phyloP scores from a whole-genome alignment of 2,329 filamentous ascomycete species.

The Coniochaeta prunicola region DNA sequence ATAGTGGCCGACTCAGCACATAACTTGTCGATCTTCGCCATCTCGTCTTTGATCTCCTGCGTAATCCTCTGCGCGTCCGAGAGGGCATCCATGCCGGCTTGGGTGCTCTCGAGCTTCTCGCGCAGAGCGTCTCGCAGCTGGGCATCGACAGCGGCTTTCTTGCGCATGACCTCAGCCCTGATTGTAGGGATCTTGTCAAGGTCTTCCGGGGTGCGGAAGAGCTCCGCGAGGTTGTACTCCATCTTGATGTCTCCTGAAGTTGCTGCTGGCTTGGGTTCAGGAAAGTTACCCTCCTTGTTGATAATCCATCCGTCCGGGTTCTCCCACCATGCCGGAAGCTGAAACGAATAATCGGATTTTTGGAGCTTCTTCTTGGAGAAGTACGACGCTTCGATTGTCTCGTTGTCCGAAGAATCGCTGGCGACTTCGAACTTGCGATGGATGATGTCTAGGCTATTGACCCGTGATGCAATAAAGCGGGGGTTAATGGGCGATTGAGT shows the following conservation, averaged over 20 bases:
- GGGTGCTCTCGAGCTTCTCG: constrained; percentile 90
- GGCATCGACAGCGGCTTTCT: constrained; percentile 85
- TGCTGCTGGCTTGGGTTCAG: constrained; percentile 11
- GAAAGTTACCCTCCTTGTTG: not conserved
- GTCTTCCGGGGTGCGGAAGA: constrained; percentile 92
- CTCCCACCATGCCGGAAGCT: not conserved
- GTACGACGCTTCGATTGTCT: not conserved
- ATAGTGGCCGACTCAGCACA: constrained; percentile 97
- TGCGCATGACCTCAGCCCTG: constrained; percentile 88
- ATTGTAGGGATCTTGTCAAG: constrained; percentile 89
- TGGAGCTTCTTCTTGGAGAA: not conserved
- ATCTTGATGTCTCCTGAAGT: constrained; percentile 60
- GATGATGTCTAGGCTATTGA: not conserved
- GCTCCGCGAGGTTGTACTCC: constrained; percentile 68
- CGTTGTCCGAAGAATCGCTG: not conserved
- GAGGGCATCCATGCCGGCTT: constrained; percentile 84
- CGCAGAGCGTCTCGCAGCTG: constrained; percentile 83
- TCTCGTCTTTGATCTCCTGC: constrained; percentile 91
- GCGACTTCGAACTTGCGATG: not conserved
- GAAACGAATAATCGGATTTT: not conserved
- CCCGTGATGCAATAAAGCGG: not conserved
- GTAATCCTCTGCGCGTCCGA: constrained; percentile 87
- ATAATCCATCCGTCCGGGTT: not conserved
- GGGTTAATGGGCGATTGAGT: not conserved
- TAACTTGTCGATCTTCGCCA: constrained; percentile 96